phyloP scores from a whole-genome alignment of 2,329 filamentous ascomycete species.

The Fusarium dimerum region DNA sequence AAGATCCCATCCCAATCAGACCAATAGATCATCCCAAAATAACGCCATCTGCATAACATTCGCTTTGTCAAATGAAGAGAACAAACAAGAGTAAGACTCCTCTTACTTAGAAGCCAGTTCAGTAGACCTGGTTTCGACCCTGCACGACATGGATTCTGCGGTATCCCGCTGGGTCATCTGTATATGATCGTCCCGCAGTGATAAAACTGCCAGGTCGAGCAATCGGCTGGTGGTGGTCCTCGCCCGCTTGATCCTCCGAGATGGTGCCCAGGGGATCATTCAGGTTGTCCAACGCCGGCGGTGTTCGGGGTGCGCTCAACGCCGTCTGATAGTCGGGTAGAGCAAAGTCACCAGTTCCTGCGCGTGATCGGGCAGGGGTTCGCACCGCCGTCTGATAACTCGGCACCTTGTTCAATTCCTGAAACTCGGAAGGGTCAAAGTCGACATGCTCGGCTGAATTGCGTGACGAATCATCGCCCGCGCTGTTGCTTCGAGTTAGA shows the following conservation, averaged over 20 bases:
- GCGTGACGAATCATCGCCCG: constrained; percentile 51
- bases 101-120: background rate
- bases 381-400: constrained; percentile 76
- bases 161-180: constrained; percentile 24
- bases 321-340: constrained; percentile 70
- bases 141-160: constrained; percentile 22
- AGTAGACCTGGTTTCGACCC: constrained; percentile 22
- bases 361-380: constrained; percentile 58
- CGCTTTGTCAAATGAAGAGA: no score
- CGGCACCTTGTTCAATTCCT: constrained; percentile 70
- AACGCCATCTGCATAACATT: no score
- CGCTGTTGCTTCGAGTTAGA: constrained; percentile 56
- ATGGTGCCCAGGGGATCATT: constrained; percentile 35
- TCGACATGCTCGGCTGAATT: constrained; percentile 60
- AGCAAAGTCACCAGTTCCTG: constrained; percentile 46
- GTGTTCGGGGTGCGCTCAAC: constrained; percentile 53
- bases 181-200: constrained; percentile 23
- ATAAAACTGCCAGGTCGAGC: constrained; percentile 28
- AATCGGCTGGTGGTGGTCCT: constrained; percentile 25
- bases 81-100: no score
- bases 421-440: constrained; percentile 60
- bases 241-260: constrained; percentile 32
- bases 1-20: no score
- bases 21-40: no score
- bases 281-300: constrained; percentile 38